Conservation (phyloP, 2,329 filamentous ascomycete genomes). For the Apiospora arundinis region DNA sequence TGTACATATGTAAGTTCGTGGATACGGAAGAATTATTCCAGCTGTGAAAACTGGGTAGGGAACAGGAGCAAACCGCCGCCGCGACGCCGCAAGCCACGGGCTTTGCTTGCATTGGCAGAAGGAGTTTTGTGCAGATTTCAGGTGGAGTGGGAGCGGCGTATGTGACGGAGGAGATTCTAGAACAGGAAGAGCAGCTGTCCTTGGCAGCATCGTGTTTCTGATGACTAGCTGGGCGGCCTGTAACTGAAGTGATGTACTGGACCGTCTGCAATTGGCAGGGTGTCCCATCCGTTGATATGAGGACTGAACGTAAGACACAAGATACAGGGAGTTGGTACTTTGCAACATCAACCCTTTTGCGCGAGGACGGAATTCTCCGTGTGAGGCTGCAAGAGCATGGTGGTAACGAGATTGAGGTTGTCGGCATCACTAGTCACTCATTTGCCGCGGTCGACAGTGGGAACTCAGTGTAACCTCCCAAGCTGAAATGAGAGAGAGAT, state of each 20-base stretch:
- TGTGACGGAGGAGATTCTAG: conserved; percentile 7
- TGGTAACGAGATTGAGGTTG: background rate
- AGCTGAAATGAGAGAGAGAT: conserved; percentile 11
- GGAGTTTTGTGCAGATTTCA: background rate
- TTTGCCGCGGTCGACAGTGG: background rate
- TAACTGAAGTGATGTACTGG: conserved; percentile 6
- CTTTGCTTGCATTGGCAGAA: background rate
- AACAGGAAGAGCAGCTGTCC: conserved; percentile 2
- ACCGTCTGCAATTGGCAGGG: conserved; percentile 8
- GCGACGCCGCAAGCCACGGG: background rate
- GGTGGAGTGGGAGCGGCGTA: conserved; percentile 8
- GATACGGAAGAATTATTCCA: conserved; percentile 10
- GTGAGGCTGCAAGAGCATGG: background rate
- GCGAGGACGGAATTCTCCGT: background rate
- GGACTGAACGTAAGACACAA: no score
- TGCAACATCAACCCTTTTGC: background rate
- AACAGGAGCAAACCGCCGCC: background rate
- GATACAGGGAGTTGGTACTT: background rate
- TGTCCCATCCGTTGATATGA: conserved; percentile 4
- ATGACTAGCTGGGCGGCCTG: conserved; percentile 16
- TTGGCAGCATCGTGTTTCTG: conserved; percentile 14
- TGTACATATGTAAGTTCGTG: conserved; percentile 4
- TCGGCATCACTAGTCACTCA: background rate
- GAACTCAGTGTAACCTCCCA: background rate
- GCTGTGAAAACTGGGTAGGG: background rate